These are phyloP conservation scores for Curvularia eragrostidis DNA, from an alignment of 2,329 filamentous ascomycete species.

Conservation along the genomic window DNA sequence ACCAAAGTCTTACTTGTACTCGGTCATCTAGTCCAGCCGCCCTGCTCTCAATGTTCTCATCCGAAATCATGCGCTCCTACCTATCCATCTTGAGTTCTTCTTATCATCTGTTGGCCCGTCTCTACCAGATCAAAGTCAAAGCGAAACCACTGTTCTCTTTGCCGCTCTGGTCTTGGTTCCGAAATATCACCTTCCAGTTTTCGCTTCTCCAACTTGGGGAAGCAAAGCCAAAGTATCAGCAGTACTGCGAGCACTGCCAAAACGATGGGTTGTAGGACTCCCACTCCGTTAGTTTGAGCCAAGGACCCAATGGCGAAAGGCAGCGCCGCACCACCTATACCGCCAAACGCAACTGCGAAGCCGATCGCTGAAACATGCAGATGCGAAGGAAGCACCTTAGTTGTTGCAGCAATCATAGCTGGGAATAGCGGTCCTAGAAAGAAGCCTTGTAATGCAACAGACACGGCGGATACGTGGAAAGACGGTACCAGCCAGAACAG, in stretches of 20 bases:
- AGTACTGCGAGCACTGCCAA: slow-evolving; percentile 61
- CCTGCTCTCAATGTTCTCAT: background rate
- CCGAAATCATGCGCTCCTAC: background rate
- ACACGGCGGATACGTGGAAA: slow-evolving; percentile 75
- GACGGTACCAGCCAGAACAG: slow-evolving; percentile 83
- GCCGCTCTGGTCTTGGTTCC: background rate
- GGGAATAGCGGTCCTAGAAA: slow-evolving; percentile 83
- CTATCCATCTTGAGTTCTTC: background rate
- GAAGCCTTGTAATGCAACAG: slow-evolving; percentile 76
- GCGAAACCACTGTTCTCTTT: background rate
- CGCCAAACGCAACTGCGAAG: slow-evolving; percentile 79
- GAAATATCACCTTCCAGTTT: slow-evolving; percentile 26
- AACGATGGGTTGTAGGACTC: slow-evolving; percentile 66
- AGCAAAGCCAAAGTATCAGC: slow-evolving; percentile 58
- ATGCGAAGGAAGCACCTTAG: slow-evolving; percentile 74
- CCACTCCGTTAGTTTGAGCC: slow-evolving; percentile 66
- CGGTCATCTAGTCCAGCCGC: background rate
- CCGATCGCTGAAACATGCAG: slow-evolving; percentile 80
- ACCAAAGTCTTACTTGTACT: too few relatives aligned
- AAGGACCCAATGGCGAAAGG: slow-evolving; percentile 72
- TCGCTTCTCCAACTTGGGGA: slow-evolving; percentile 57
- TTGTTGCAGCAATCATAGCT: slow-evolving; percentile 73
- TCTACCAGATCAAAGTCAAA: background rate
- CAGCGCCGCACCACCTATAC: slow-evolving; percentile 71
- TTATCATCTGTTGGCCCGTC: background rate